Conservation (phyloP, 2,329 filamentous ascomycete genomes). For the Venturiaceae sp. region DNA sequence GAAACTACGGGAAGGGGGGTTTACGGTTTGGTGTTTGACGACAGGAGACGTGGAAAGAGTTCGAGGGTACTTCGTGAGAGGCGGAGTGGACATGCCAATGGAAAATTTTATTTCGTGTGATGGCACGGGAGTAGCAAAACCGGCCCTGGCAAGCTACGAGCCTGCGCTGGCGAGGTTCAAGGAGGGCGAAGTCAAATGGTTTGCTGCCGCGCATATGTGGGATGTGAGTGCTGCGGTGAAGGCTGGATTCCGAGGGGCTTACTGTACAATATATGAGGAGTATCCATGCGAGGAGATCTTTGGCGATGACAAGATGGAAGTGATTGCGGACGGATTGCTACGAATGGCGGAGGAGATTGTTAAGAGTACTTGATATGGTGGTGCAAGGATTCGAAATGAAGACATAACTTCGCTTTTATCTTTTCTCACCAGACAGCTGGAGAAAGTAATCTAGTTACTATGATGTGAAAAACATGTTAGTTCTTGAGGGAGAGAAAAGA, state of each 20-base stretch:
- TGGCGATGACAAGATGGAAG: constrained; percentile 40
- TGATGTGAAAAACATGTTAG: too few species aligned
- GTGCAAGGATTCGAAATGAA: too few species aligned
- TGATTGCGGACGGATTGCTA: constrained; percentile 44
- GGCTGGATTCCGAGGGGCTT: constrained; percentile 25
- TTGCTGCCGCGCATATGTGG: constrained; percentile 52
- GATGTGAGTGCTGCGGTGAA: constrained; percentile 44
- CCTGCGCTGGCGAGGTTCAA: constrained; percentile 33
- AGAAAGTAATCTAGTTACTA: too few species aligned
- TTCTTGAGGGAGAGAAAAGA: too few species aligned
- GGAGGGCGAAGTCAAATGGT: constrained; percentile 34
- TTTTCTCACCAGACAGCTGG: too few species aligned
- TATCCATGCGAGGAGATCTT: constrained; percentile 45
- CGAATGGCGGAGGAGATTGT: constrained; percentile 26
- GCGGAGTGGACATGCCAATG: constrained; percentile 38
- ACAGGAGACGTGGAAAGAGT: background rate
- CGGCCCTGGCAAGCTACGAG: constrained; percentile 37
- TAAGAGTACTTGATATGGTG: too few species aligned
- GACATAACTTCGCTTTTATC: too few species aligned
- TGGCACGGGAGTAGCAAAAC: constrained; percentile 38
- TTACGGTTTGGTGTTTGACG: background rate
- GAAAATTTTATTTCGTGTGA: constrained; percentile 46
- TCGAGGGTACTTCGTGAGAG: constrained; percentile 41
- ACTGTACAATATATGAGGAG: constrained; percentile 26
- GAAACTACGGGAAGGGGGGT: background rate